Conservation (phyloP, 129 eudicot genomes). For the Glebionis coronaria region DNA sequence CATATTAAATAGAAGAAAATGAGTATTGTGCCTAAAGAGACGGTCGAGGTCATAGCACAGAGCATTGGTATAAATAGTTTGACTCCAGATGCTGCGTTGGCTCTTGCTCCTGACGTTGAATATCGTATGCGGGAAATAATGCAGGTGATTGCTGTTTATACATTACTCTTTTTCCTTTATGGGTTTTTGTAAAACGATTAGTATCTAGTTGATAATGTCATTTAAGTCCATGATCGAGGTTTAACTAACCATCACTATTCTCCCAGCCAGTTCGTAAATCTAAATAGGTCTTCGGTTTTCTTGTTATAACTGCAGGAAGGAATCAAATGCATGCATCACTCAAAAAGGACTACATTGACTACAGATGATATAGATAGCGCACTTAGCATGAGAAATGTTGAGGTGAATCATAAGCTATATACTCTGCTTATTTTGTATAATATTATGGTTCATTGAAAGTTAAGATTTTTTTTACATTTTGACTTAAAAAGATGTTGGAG, state of each 20-base stretch:
- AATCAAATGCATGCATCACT: conserved; percentile 74
- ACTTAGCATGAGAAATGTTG: conserved; percentile 62
- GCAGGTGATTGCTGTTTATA: conserved; percentile 40
- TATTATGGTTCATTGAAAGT: conserved; percentile 7
- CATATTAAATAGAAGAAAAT: conserved; percentile 26
- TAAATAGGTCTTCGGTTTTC: background rate
- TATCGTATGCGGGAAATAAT: conserved; percentile 77
- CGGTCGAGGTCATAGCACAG: conserved; percentile 69
- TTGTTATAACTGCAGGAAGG: conserved; percentile 52
- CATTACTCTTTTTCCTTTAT: background rate
- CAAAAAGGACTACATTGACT: conserved; percentile 60
- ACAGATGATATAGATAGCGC: conserved; percentile 70
- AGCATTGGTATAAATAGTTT: conserved; percentile 63
- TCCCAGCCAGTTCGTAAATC: no score
- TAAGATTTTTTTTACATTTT: background rate
- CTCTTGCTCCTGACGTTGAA: conserved; percentile 78
- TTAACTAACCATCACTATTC: no score
- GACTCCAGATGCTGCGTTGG: conserved; percentile 61
- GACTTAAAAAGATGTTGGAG: conserved; percentile 2
- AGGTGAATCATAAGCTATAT: conserved; percentile 34
- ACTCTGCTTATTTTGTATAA: conserved; percentile 3
- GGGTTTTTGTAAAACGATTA: background rate
- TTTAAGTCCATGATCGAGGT: background rate
- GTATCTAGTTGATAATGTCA: background rate
- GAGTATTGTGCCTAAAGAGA: conserved; percentile 75